Evolutionary conservation across 768 basidiomycete genomes (phyloP).

Genomic region (Scleroderma bovista): DNA sequence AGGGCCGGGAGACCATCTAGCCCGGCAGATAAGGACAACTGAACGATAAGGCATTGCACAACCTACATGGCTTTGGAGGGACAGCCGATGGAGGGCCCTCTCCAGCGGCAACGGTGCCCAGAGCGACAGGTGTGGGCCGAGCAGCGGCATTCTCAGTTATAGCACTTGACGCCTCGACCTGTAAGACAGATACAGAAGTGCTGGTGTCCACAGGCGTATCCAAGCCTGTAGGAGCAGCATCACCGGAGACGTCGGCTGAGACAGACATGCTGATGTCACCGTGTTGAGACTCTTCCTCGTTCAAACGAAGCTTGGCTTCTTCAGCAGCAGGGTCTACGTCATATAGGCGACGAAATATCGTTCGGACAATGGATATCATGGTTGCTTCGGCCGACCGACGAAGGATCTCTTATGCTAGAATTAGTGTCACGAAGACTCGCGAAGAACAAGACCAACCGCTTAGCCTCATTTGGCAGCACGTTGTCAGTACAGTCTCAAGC

Average conservation of each 20-base stretch:
- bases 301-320: constrained; percentile 56
- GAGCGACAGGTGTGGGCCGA: no score
- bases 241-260: constrained; percentile 6
- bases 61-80: constrained; percentile 20
- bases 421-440: constrained; percentile 9
- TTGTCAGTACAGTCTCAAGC: constrained; percentile 95
- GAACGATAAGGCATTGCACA: background rate
- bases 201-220: constrained; percentile 10
- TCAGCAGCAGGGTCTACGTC: constrained; percentile 58
- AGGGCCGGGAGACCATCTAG: constrained; percentile 89
- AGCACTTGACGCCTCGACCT: background rate
- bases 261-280: constrained; percentile 62
- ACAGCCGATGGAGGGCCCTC: constrained; percentile 16
- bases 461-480: constrained; percentile 95
- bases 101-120: no score
- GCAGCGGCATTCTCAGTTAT: constrained; percentile 32
- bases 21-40: background rate
- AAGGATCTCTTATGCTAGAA: constrained; percentile 59
- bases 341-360: constrained; percentile 73
- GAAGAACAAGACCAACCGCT: constrained; percentile 57
- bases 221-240: constrained; percentile 9
- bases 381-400: constrained; percentile 84
- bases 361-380: constrained; percentile 83
- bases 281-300: constrained; percentile 46
- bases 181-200: background rate